phyloP scores from a whole-genome alignment of 108 stramenopile species.

The Mediolabrus comicus region DNA sequence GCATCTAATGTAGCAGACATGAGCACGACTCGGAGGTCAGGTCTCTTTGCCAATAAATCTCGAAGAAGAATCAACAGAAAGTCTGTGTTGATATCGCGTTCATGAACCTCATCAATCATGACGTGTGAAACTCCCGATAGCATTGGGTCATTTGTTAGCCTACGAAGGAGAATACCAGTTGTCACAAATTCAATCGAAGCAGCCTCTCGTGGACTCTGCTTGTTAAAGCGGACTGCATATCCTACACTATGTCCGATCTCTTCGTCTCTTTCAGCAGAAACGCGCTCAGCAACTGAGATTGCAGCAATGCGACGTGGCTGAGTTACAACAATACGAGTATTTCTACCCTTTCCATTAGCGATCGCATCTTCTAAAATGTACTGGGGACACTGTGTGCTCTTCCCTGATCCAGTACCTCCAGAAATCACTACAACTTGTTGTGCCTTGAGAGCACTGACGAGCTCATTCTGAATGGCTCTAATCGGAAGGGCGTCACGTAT shows the following conservation, averaged over 20 bases:
- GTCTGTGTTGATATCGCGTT: conserved; percentile 96
- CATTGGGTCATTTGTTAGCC: conserved; percentile 82
- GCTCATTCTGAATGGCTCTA: conserved; percentile 69
- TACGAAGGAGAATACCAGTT: conserved; percentile 96
- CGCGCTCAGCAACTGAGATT: conserved; percentile 94
- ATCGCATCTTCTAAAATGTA: conserved; percentile 94
- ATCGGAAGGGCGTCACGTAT: conserved; percentile 87
- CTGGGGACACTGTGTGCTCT: conserved; percentile 98
- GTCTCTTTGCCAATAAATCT: conserved; percentile 77
- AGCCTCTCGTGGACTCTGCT: conserved; percentile 16
- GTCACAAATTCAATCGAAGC: conserved; percentile 95
- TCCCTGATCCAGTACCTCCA: conserved; percentile 94
- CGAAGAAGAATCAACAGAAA: conserved; percentile 94
- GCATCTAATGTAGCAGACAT: conserved; percentile 96
- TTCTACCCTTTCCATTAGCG: conserved; percentile 69
- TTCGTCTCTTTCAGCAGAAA: conserved; percentile 95
- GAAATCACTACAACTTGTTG: conserved; percentile 92
- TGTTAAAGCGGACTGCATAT: conserved; percentile 94
- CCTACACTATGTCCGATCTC: conserved; percentile 90
- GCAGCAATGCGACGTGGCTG: conserved; percentile 97
- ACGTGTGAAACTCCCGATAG: conserved; percentile 69
- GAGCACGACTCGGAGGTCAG: conserved; percentile 90
- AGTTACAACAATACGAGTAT: conserved; percentile 89
- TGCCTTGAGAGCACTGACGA: conserved; percentile 66
- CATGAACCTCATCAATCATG: conserved; percentile 96